These are phyloP conservation scores for Podospora australis DNA, from an alignment of 495 filamentous ascomycete species.

Conservation along the genomic window DNA sequence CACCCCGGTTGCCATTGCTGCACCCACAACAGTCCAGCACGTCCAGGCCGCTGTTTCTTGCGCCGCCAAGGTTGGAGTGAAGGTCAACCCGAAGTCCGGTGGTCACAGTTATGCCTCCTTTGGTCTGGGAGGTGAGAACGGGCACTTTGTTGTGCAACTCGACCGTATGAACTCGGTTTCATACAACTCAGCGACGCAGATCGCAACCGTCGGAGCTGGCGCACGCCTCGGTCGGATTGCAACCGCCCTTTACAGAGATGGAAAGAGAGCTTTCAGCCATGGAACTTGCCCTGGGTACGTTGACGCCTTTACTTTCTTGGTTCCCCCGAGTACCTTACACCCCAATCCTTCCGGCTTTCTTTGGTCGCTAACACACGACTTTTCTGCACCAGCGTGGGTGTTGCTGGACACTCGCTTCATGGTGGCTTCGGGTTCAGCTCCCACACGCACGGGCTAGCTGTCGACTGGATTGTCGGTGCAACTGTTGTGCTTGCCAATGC, in stretches of 20 bases:
- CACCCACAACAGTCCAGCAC: conserved; percentile 33
- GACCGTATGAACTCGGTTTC: conserved; percentile 39
- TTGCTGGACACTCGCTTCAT: conserved; percentile 39
- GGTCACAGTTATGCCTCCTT: conserved; percentile 44
- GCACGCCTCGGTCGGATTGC: conserved; percentile 37
- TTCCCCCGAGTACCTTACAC: background rate
- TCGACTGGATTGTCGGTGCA: conserved; percentile 39
- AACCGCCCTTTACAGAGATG: conserved; percentile 31
- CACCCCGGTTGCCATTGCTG: conserved; percentile 35
- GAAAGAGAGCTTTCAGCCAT: conserved; percentile 38
- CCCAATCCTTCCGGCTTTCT: conserved; percentile 1
- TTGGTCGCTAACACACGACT: background rate
- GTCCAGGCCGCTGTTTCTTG: conserved; percentile 40
- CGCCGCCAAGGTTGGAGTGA: conserved; percentile 33
- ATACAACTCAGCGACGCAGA: conserved; percentile 31
- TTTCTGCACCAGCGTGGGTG: conserved; percentile 33
- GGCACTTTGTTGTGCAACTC: conserved; percentile 39
- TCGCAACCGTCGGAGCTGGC: conserved; percentile 36
- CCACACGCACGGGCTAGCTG: conserved; percentile 36
- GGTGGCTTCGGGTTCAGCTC: conserved; percentile 43
- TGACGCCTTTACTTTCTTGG: no score
- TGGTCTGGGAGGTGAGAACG: conserved; percentile 42
- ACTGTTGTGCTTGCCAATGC: conserved; percentile 40
- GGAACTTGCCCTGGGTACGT: conserved; percentile 41
- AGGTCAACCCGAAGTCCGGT: conserved; percentile 38